Percentiles rank a stretch among this genome's conserved stretches.
Conservation (phyloP, 345 rosid genomes). For the Reutealis trisperma region DNA sequence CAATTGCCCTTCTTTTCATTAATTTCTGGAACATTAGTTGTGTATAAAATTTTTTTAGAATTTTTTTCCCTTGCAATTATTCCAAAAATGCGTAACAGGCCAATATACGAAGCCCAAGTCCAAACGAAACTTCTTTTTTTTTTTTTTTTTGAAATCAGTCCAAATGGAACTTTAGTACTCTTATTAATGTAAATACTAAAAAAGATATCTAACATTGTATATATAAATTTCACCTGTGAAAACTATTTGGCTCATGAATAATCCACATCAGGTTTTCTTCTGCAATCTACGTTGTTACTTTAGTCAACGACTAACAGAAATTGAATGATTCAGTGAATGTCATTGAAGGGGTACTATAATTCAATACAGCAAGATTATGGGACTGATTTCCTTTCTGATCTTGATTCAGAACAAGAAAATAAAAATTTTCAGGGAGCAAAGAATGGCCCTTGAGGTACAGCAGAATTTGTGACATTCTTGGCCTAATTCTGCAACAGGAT, state of each 20-base stretch:
- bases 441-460: slow-evolving; percentile 20
- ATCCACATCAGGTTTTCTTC: background rate
- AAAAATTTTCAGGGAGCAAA: background rate
- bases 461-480: slow-evolving; percentile 28
- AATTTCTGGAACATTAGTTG: no score
- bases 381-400: background rate
- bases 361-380: background rate
- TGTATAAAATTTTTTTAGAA: no score
- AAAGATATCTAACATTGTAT: background rate
- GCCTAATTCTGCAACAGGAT: slow-evolving; percentile 28
- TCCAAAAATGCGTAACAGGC: no score
- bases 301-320: slow-evolving; percentile 1
- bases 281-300: background rate
- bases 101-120: no score
- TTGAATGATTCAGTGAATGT: slow-evolving; percentile 1
- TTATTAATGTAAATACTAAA: no score
- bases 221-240: no score
- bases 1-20: no score
- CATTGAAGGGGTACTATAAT: background rate
- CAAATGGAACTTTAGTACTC: no score
- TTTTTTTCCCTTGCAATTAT: no score
- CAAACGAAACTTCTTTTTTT: no score
- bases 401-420: background rate
- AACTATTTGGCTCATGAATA: background rate
- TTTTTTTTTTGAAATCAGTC: no score